These are phyloP conservation scores for Stephanodiscus minutulus DNA, from an alignment of 108 stramenopile genomes.

Conservation along the genomic window DNA sequence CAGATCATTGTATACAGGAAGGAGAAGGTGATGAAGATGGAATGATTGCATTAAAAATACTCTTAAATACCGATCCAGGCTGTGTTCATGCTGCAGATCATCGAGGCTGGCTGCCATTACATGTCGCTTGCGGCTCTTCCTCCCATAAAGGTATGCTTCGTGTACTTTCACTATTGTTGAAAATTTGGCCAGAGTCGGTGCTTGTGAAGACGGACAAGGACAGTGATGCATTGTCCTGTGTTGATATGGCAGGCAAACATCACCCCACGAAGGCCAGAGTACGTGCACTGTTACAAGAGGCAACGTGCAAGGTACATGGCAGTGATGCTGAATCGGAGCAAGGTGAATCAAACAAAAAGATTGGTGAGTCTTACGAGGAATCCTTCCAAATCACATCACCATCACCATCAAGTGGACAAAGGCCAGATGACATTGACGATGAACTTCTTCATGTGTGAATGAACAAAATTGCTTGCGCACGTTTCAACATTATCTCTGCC, in stretches of 20 bases:
- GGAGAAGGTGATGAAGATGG: conserved; percentile 20
- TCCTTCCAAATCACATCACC: no score
- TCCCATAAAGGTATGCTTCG: conserved; percentile 35
- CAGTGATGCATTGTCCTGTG: conserved; percentile 41
- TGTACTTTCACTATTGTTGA: conserved; percentile 24
- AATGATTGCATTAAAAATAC: conserved; percentile 21
- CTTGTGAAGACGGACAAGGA: conserved; percentile 26
- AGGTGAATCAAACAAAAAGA: no score
- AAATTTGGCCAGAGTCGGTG: conserved; percentile 37
- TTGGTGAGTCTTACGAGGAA: no score
- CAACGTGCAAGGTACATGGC: not conserved
- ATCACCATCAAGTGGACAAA: no score
- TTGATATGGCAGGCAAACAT: conserved; percentile 25
- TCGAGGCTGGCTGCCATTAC: conserved; percentile 45
- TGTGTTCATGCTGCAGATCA: conserved; percentile 42
- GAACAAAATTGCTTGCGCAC: no score
- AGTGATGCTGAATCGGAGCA: no score
- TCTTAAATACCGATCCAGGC: conserved; percentile 21
- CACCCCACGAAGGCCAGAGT: conserved; percentile 31
- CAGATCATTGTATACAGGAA: not conserved
- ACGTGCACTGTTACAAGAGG: conserved; percentile 22
- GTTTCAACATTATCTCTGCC: no score
- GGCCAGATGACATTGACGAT: no score
- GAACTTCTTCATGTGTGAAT: no score
- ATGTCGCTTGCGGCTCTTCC: conserved; percentile 45